A percentile compares a stretch with the other conserved stretches of the same genome.
phyloP scores from a whole-genome alignment of 2,329 filamentous ascomycete genomes.

The Pyrenophora tritici-repentis region DNA sequence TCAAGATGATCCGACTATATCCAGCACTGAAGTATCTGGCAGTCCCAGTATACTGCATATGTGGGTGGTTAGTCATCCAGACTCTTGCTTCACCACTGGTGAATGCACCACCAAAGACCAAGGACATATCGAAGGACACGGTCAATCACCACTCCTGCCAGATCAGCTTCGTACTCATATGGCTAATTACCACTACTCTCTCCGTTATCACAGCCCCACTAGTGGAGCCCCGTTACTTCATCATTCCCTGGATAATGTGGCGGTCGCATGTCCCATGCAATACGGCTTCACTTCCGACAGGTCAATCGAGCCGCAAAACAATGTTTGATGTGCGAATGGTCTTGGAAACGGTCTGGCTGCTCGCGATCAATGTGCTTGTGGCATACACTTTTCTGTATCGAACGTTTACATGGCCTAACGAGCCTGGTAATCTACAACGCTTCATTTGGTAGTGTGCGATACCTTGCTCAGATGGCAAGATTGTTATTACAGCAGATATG shows the following conservation, averaged over 20 bases:
- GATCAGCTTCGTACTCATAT: constrained; percentile 60
- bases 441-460: constrained; percentile 72
- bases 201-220: constrained; percentile 87
- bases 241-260: constrained; percentile 94
- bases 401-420: constrained; percentile 70
- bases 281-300: constrained; percentile 30
- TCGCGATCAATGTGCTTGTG: constrained; percentile 67
- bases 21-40: constrained; percentile 68
- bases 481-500: neutral
- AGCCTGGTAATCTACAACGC: constrained; percentile 66
- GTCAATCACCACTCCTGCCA: constrained; percentile 22
- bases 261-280: constrained; percentile 71
- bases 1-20: constrained; percentile 76
- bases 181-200: constrained; percentile 72
- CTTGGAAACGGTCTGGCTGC: constrained; percentile 72
- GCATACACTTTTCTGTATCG: constrained; percentile 72
- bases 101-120: constrained; percentile 26
- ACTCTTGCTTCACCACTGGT: constrained; percentile 55
- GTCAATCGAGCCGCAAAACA: neutral
- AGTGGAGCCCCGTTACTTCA: constrained; percentile 95
- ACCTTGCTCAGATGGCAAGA: neutral
- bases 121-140: neutral
- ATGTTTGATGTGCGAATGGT: constrained; percentile 53
- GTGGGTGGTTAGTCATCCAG: constrained; percentile 70
- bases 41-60: constrained; percentile 71